phyloP scores from a whole-genome alignment of 805 yeast species.

The Schwanniomyces pseudopolymorphus region DNA sequence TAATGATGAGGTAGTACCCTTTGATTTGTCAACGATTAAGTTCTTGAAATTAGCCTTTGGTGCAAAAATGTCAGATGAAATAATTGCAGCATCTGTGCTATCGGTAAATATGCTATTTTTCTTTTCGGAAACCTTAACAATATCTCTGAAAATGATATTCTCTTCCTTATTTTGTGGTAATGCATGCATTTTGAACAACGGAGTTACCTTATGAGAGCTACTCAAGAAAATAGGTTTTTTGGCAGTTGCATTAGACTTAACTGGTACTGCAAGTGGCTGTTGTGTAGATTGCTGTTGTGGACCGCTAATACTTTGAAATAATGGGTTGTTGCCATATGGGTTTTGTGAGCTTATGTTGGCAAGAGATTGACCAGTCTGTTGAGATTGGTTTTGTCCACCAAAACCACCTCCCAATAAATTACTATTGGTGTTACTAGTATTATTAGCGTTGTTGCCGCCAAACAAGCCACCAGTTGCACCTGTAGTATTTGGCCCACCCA shows the following conservation, averaged over 20 bases:
- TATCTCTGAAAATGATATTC: constrained; percentile 2
- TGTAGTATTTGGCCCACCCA: constrained; percentile 15
- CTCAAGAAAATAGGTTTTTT: constrained; percentile 61
- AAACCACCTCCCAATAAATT: constrained; percentile 14
- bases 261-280: constrained; percentile 28
- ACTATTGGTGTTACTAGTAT: constrained; percentile 12
- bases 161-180: constrained; percentile 10
- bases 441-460: constrained; percentile 16
- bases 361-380: constrained; percentile 22
- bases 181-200: constrained; percentile 38
- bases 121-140: constrained; percentile 6
- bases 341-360: constrained; percentile 37
- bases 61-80: constrained; percentile 69
- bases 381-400: constrained; percentile 20
- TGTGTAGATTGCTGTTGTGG: constrained; percentile 11
- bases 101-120: constrained; percentile 31
- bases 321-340: constrained; percentile 80
- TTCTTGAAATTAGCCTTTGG: constrained; percentile 57
- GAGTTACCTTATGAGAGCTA: constrained; percentile 64
- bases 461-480: constrained; percentile 13
- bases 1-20: constrained; percentile 9
- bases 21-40: constrained; percentile 51
- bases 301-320: constrained; percentile 51
- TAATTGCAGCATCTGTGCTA: constrained; percentile 63
- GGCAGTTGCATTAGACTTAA: constrained; percentile 16